These are phyloP conservation scores for Sclerotinia sclerotiorum DNA, from an alignment of 2,329 filamentous ascomycete genomes.

Conservation along the genomic window DNA sequence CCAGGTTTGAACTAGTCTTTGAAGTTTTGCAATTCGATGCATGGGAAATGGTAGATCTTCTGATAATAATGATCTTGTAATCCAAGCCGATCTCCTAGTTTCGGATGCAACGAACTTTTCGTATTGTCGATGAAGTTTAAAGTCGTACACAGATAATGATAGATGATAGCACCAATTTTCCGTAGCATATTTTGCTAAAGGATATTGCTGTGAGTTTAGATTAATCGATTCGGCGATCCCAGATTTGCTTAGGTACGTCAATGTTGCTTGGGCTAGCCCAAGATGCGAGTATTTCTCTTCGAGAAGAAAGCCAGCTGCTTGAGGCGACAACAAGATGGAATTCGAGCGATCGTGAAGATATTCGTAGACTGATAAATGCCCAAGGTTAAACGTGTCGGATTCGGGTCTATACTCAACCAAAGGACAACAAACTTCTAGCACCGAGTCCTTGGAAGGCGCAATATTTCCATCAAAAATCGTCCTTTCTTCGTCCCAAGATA, in stretches of 20 bases:
- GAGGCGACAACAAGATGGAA: conserved; percentile 4
- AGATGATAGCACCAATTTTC: conserved; percentile 23
- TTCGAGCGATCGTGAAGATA: conserved; percentile 20
- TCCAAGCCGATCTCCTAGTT: conserved; percentile 20
- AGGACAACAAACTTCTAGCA: conserved; percentile 19
- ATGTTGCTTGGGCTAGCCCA: conserved; percentile 12
- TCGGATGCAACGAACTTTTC: conserved; percentile 18
- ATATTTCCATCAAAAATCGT: conserved; percentile 15
- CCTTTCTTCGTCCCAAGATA: conserved; percentile 21
- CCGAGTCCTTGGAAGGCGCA: conserved; percentile 15
- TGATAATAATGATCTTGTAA: conserved; percentile 19
- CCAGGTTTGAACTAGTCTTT: conserved; percentile 21
- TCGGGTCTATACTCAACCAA: conserved; percentile 18
- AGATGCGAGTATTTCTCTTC: conserved; percentile 12
- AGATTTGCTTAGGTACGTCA: conserved; percentile 15
- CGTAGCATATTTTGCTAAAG: conserved; percentile 19
- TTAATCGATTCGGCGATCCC: conserved; percentile 15
- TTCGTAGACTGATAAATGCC: conserved; percentile 20
- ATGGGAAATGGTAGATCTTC: conserved; percentile 21
- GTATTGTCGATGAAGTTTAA: conserved; percentile 15
- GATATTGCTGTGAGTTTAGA: conserved; percentile 6
- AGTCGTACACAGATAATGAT: conserved; percentile 15
- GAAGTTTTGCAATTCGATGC: conserved; percentile 21
- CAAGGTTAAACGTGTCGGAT: conserved; percentile 19
- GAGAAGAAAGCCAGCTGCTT: conserved; percentile 14